Base-by-base conservation (phyloP, 176 grass and related monocot species). In the Echinochloa phyllopogon region DNA sequence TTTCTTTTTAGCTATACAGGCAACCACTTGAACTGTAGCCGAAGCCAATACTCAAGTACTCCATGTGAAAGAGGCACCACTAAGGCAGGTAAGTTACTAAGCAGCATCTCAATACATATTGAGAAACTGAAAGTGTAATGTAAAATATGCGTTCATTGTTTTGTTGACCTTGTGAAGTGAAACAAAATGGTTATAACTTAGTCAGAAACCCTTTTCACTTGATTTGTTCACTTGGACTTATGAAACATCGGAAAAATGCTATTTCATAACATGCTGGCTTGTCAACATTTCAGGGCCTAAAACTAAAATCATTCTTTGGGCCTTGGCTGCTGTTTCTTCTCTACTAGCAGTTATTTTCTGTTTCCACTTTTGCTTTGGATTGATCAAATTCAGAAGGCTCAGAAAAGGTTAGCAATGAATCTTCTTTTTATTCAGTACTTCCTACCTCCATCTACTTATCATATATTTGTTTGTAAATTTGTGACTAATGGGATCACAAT, bases 21-120 rank as follows among this genome's bases (percentile, higher is more conserved):
- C 55, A 97, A 94, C 70, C 73, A 21, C 57, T 91, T 97, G 77
- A 89, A 88, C 43, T 97, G 95, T 84, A 86, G 84, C n/a, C n/a
- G n/a, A n/a, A n/a, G n/a, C 64, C 65, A 36, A 43, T 65, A 88
- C 68, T 91, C 84, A 56, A 47, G 8, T 47, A 27, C 8, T 82
- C 21, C 84, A 48, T 90, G 83, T 38, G n/a, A 72, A 21, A 49
- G 72, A 86, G 17, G 12, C 65, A 51, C 6, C 33, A 14, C 17
- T 25, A 72, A 40, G 2, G 67, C 67, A 83, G 74, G 88, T 90
- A 78, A 38, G 20, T 69, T 20, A 59, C 15, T 52, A 81, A 72
- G 13, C 15, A 67, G 20, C 37, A 40, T 67, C 36, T 67, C 37
- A 67, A 20, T 40, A 36, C 37, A 40, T 67, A 67, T 47, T 41